Conservation (phyloP, 371 early-diverging fungal genomes). For the Mortierella sp. region DNA sequence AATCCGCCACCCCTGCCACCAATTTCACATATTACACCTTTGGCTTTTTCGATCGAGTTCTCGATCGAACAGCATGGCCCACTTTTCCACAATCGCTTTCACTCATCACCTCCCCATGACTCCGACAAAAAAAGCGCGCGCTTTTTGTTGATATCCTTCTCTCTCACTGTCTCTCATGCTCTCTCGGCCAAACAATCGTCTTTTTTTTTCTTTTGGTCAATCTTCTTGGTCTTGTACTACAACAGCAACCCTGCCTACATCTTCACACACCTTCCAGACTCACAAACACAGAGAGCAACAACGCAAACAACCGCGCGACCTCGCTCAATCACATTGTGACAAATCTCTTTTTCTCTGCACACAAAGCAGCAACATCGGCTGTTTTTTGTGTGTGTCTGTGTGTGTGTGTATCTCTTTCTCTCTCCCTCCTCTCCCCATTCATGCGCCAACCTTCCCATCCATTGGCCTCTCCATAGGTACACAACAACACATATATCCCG, state of each 20-base stretch:
- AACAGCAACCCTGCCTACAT: neutral
- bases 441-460: constrained; percentile 2
- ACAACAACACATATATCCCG: constrained; percentile 3
- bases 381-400: neutral
- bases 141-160: neutral
- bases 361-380: neutral
- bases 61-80: neutral
- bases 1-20: neutral
- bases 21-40: neutral
- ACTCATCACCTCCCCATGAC: neutral
- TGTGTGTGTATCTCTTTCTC: too few species aligned
- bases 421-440: neutral
- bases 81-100: neutral
- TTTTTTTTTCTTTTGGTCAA: constrained; percentile 8
- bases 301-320: neutral
- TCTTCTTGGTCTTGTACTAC: neutral
- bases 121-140: neutral
- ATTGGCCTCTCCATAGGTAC: neutral
- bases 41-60: neutral
- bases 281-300: neutral
- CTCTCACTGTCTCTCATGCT: neutral
- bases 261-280: neutral
- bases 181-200: neutral
- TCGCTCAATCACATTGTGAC: neutral
- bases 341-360: constrained; percentile 1